Evolutionary conservation across 2,329 filamentous ascomycete species (phyloP).

Genomic region (Clarireedia paspali): DNA sequence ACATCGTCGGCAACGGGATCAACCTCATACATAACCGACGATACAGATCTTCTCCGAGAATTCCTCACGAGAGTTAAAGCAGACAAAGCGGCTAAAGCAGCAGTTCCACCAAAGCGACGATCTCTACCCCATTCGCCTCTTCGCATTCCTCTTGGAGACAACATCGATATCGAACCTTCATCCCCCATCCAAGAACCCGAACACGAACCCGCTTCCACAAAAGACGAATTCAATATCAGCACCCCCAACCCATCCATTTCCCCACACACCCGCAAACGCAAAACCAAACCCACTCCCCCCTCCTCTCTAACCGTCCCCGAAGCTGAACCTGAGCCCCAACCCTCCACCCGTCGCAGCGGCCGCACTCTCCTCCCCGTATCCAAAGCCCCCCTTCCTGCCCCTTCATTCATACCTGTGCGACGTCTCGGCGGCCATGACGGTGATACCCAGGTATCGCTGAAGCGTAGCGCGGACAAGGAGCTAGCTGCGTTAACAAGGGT

Average conservation of each 20-base stretch:
- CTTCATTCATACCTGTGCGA: conserved; percentile 28
- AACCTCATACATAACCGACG: conserved; percentile 23
- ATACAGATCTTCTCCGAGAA: conserved; percentile 31
- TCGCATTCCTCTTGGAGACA: conserved; percentile 22
- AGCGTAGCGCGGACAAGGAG: conserved; percentile 35
- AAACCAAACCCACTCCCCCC: conserved; percentile 1
- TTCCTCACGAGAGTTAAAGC: conserved; percentile 31
- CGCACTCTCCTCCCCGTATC: conserved; percentile 26
- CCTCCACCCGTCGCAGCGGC: conserved; percentile 25
- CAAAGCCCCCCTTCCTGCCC: conserved; percentile 21
- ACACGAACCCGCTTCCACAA: not conserved
- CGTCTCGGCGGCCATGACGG: conserved; percentile 24
- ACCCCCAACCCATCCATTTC: conserved; percentile 5
- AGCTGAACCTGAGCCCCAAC: not conserved
- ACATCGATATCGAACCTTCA: conserved; percentile 14
- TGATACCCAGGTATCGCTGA: conserved; percentile 24
- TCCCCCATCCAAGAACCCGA: conserved; percentile 16
- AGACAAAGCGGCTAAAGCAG: conserved; percentile 29
- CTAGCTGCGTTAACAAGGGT: conserved; percentile 34
- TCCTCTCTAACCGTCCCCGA: conserved; percentile 16
- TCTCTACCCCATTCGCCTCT: conserved; percentile 28
- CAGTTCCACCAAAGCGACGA: conserved; percentile 21
- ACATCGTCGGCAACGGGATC: conserved; percentile 4
- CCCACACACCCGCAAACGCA: conserved; percentile 18
- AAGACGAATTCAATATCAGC: conserved; percentile 22